Evolutionary conservation across 495 filamentous ascomycete species (phyloP), one percentile per base, ranked within the genome.

Genomic region (Hypoxylon fragiforme): DNA sequence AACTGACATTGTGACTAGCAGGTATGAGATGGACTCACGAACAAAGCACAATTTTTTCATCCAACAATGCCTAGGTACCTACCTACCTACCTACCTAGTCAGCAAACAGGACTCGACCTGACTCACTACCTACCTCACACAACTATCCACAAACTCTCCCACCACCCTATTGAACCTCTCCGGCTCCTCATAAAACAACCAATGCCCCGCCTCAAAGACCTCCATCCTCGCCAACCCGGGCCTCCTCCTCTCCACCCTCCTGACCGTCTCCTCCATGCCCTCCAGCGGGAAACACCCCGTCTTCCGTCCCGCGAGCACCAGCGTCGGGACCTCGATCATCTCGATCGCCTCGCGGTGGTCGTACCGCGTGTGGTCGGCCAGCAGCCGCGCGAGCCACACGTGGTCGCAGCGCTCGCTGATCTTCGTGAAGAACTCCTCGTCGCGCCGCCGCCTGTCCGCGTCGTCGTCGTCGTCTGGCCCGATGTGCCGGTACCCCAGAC

Each of bases 161-260:
- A 73, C 36, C 56, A 73, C 63, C 20, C 22, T 47, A 35, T 72
- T 72, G 32, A 78, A 78, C 40, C 56, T 45, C 41, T 68, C 68
- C 0, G 74, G 68, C 49, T 77, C 57, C 62, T 78, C 76, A 38
- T 71, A 78, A 42, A 77, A 78, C 36, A 73, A 32, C 76, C 76
- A 78, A 48, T 78, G 76, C 0, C 76, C 76, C 14, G 67, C 66
- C 8, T 70, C 62, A 31, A 72, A 74, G 6, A 70, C 57, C 1
- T 60, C 51, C 16, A 72, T 58, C 21, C 49, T 52, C 11, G 64
- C 73, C 18, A 54, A 34, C 26, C 43, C 63, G 8, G 55, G 54
- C 0, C 50, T 50, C 0, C 39, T 44, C 15, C 38, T 47, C 40
- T 66, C 68, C 0, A 70, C 54, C 12, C 69, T 44, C 22, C 55